Conservation (phyloP, 176 grass and related monocot genomes). For the Phragmites australis region DNA sequence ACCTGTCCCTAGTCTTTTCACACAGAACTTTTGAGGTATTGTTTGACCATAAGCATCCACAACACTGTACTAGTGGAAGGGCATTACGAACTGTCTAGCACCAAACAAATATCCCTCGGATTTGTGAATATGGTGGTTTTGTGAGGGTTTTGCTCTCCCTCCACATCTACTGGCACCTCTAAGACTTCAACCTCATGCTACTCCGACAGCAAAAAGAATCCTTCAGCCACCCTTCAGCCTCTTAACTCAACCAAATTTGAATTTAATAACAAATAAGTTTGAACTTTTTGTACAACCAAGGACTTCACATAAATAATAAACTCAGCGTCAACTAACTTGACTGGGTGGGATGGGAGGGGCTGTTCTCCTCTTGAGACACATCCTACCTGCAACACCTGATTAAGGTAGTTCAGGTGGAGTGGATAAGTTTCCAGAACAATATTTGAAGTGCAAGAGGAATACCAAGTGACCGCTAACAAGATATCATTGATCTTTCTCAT, state of each 20-base stretch:
- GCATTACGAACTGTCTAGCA: background rate
- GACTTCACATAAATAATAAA: background rate
- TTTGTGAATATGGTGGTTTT: background rate
- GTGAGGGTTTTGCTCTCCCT: background rate
- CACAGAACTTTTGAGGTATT: background rate
- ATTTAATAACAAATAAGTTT: background rate
- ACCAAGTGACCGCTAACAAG: background rate
- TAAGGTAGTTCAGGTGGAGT: background rate
- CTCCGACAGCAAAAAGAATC: background rate
- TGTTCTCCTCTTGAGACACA: background rate
- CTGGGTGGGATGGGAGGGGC: background rate
- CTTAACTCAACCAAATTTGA: background rate
- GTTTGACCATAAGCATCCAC: constrained; percentile 6
- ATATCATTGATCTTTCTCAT: background rate
- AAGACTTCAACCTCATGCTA: constrained; percentile 19
- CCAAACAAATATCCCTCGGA: background rate
- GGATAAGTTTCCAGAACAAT: background rate
- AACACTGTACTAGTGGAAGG: background rate
- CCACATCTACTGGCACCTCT: background rate
- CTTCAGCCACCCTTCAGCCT: background rate
- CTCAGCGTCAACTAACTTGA: background rate
- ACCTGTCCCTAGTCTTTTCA: background rate
- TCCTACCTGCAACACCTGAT: background rate
- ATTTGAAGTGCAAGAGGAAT: background rate
- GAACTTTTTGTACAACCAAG: background rate